Conservation (phyloP, 441 rosid species). For the Jatropha multifida region DNA sequence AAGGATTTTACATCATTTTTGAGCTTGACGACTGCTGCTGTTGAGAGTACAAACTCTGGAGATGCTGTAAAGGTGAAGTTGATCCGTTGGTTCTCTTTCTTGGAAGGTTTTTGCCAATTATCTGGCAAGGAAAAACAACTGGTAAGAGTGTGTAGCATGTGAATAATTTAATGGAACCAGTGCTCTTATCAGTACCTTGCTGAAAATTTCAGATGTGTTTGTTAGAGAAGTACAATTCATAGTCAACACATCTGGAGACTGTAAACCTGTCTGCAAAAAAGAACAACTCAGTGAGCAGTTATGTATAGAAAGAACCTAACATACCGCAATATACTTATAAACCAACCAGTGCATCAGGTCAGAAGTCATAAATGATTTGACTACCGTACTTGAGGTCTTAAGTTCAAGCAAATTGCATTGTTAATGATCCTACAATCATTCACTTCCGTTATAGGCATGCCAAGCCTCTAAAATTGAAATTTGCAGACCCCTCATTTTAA, state of each 20-base stretch:
- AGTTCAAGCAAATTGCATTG: background rate
- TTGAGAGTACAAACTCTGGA: constrained; percentile 63
- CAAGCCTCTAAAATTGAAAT: background rate
- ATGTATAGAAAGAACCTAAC: background rate
- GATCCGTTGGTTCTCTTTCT: constrained; percentile 40
- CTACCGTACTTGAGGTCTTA: background rate
- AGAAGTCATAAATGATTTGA: background rate
- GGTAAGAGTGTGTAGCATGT: constrained; percentile 22
- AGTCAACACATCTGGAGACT: constrained; percentile 49
- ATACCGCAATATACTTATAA: background rate
- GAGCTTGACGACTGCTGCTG: constrained; percentile 39
- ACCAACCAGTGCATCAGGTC: background rate
- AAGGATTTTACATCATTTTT: constrained; percentile 68
- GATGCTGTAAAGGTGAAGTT: constrained; percentile 53
- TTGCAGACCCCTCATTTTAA: background rate
- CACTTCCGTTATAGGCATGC: background rate
- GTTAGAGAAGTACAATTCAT: constrained; percentile 73
- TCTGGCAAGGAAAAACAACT: constrained; percentile 37
- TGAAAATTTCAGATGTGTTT: constrained; percentile 64
- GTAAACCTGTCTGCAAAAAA: constrained; percentile 45
- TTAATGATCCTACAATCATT: background rate
- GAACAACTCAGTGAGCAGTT: constrained; percentile 11
- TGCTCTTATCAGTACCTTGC: constrained; percentile 46
- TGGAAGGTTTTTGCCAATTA: constrained; percentile 42
- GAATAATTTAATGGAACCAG: background rate